These are phyloP conservation scores for Lipomyces orientalis DNA, from an alignment of 805 yeast species.

Conservation along the genomic window DNA sequence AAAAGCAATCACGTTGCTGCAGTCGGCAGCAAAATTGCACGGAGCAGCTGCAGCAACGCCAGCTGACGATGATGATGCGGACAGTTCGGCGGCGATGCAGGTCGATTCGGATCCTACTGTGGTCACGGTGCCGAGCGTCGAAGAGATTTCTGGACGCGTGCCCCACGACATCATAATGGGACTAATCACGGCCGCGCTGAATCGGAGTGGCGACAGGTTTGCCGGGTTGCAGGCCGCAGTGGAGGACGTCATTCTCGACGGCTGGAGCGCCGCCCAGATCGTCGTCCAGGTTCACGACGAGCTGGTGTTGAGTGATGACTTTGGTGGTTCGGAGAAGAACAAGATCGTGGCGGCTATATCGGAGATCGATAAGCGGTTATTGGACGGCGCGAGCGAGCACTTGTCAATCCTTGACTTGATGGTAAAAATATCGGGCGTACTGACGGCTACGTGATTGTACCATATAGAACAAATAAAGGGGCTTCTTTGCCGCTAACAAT, in stretches of 20 bases:
- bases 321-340: slow-evolving; percentile 64
- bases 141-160: slow-evolving; percentile 80
- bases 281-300: slow-evolving; percentile 72
- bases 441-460: slow-evolving; percentile 7
- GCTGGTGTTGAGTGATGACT: slow-evolving; percentile 60
- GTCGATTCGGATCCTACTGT: slow-evolving; percentile 49
- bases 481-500: background rate
- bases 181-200: slow-evolving; percentile 48
- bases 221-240: slow-evolving; percentile 47
- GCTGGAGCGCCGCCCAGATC: slow-evolving; percentile 81
- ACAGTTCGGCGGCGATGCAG: slow-evolving; percentile 47
- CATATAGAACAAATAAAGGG: background rate
- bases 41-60: slow-evolving; percentile 43
- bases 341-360: slow-evolving; percentile 67
- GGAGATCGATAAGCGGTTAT: slow-evolving; percentile 72
- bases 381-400: slow-evolving; percentile 89
- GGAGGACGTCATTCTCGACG: slow-evolving; percentile 62
- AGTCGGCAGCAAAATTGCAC: slow-evolving; percentile 73
- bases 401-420: slow-evolving; percentile 69
- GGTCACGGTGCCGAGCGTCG: slow-evolving; percentile 56
- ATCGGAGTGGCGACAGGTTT: slow-evolving; percentile 36
- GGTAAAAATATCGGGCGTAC: slow-evolving; percentile 18
- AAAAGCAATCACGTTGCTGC: slow-evolving; percentile 87
- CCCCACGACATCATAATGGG: slow-evolving; percentile 55
- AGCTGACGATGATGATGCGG: slow-evolving; percentile 36